Conservation (phyloP, 1,139 yeast genomes). For the Blastobotrys raffinosifermentans region DNA sequence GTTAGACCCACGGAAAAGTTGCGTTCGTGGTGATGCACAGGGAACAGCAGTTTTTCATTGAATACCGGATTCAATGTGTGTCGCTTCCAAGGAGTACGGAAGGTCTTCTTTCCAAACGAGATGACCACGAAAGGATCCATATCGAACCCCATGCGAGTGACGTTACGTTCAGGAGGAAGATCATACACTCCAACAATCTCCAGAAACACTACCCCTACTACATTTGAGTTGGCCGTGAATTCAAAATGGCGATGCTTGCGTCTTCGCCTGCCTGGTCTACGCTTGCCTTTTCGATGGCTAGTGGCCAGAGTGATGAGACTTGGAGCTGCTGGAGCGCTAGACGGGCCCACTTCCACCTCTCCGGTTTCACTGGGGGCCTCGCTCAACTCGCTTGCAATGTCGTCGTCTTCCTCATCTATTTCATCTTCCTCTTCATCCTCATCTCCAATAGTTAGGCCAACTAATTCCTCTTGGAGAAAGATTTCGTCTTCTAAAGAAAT, state of each 20-base stretch:
- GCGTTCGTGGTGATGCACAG: constrained; percentile 60
- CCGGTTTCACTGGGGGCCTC: too few species aligned
- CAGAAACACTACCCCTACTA: constrained; percentile 67
- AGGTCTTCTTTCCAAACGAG: constrained; percentile 84
- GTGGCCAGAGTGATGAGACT: too few species aligned
- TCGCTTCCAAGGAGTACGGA: constrained; percentile 77
- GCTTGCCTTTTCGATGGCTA: not conserved
- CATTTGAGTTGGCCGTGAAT: constrained; percentile 39
- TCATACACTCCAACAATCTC: constrained; percentile 68
- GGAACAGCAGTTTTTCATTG: constrained; percentile 76
- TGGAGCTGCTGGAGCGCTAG: too few species aligned
- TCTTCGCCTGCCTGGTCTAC: constrained; percentile 1
- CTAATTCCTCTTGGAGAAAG: constrained; percentile 5
- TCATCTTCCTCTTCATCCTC: constrained; percentile 13
- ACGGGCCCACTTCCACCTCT: too few species aligned
- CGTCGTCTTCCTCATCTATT: constrained; percentile 14
- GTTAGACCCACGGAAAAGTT: constrained; percentile 62
- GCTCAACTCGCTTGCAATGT: constrained; percentile 4
- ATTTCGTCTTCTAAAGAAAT: constrained; percentile 4
- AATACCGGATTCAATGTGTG: constrained; percentile 81
- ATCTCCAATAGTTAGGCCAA: constrained; percentile 8
- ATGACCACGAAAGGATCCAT: constrained; percentile 96
- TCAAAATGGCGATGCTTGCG: constrained; percentile 23
- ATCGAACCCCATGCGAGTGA: constrained; percentile 69
- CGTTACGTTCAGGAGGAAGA: constrained; percentile 32